These are phyloP conservation scores for Dichotomopilus funicola DNA, from an alignment of 2,329 filamentous ascomycete genomes.

Conservation along the genomic window DNA sequence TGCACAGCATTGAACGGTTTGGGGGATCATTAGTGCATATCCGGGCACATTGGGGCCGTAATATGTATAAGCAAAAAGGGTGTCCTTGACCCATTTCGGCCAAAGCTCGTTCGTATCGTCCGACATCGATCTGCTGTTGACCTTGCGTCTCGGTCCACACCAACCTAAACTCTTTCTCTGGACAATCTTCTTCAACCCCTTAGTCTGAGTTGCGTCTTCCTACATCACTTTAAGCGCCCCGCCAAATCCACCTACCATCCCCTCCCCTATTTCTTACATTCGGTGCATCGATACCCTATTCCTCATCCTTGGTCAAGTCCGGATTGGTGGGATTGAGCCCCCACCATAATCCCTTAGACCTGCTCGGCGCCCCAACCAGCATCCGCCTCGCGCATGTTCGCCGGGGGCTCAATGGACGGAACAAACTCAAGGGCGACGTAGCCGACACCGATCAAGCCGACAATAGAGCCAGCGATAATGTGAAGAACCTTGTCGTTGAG, in stretches of 20 bases:
- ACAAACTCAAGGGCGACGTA: conserved; percentile 74
- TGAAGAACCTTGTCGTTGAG: conserved; percentile 61
- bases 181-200: no score
- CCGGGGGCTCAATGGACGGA: conserved; percentile 70
- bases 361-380: conserved; percentile 72
- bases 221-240: background rate
- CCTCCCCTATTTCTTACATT: background rate
- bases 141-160: no score
- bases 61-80: no score
- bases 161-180: no score
- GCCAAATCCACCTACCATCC: background rate
- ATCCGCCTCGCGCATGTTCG: conserved; percentile 75
- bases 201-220: background rate
- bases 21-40: no score
- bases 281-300: background rate
- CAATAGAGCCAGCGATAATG: conserved; percentile 68
- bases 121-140: no score
- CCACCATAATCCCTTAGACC: conserved; percentile 43
- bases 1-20: no score
- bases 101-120: no score
- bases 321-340: background rate
- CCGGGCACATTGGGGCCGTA: no score
- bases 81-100: no score
- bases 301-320: background rate
- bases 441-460: conserved; percentile 70